Base-by-base conservation (phyloP, 148 eudicot species). In the Silene conica region DNA sequence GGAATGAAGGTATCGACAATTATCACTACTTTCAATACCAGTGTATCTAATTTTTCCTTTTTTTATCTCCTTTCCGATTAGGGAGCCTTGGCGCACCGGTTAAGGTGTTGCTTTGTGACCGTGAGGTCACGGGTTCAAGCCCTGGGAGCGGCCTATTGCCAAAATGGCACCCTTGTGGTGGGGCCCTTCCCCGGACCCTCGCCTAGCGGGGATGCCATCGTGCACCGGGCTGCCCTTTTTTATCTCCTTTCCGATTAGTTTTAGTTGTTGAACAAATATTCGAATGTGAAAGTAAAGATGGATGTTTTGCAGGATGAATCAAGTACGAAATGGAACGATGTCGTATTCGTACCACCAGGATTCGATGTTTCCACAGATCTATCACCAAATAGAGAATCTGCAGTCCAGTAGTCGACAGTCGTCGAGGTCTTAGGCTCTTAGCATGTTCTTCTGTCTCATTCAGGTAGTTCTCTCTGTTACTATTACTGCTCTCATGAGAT, bases 331-430 rank as follows among this genome's bases (percentile, higher is more conserved):
- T 95, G 92, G 93, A 89, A 92, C 16, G 92, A 95, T 77, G 96
- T 92, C 6, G 97, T 95, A 46, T 95, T 95, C 81, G 79, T 92
- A 46, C 99, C 99, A 65, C 99, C 97, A n/a, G 97, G 99, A 71
- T 90, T 86, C 65, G 97, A 95, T 78, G 91, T 92, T 63, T 78
- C 93, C n/a, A 76, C 86, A 2, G 83, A 80, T 78, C 77, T 85
- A 20, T 76, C 86, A 12, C 74, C 62, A 72, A 60, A 10, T 41
- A 67, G 18, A 15, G 74, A 52, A 67, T 80, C 71, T 71, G 63
- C 62, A 76, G 70, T 56, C 38, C 10, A 34, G 70, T 72, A 45
- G 56, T 19, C 18, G 26, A 50, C 50, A 45, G 56, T 19, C 18
- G 26, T 60, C 50, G 8, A 56, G 20, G 52, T 59, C n/a, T 25